Base-by-base conservation (phyloP, 805 yeast species). In the Candida ulmi region DNA sequence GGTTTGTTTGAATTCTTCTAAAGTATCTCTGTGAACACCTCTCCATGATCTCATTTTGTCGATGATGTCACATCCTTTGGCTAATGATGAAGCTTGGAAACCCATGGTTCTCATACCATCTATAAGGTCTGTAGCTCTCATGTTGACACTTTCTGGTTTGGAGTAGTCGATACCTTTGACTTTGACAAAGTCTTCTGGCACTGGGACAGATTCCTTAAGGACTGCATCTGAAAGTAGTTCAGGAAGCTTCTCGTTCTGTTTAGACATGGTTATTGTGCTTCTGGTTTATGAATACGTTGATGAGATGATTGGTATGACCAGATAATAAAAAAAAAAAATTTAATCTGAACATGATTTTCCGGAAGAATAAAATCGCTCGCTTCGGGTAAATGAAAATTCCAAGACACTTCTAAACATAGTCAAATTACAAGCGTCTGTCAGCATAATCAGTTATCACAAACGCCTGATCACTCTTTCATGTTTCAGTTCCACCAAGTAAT, bases 101-200 rank as follows among this genome's bases (percentile, higher is more conserved):
- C 99, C 99, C 97, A 95, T 93, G 29, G 79, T 80, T 52, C 71
- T 80, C 99, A 95, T 93, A 25, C 91, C 77, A 26, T 68, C 69
- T 47, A 93, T 74, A 48, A 93, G 69, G 54, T 86, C 90, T 12
- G 72, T 70, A 31, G 98, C 99, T 33, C 72, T 69, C 75, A 86
- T 78, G 62, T 90, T 78, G 51, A 74, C 75, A 40, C 91, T 84
- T 37, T 74, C 76, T 31, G 84, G 82, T 51, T 79, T 73, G 34
- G 91, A 80, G 65, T 91, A 93, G 63, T 93, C 97, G 37, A 93
- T 79, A 41, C 99, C 99, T 41, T 76, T 68, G 19, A 95, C 96
- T 54, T 80, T 73, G 21, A 77, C 80, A 43, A 86, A 85, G 49
- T 78, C 78, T 24, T 76, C 85, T 8, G 96, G 95, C 36, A 90